Conservation (phyloP, 257 asterid genomes). For the Primulina eburnea region DNA sequence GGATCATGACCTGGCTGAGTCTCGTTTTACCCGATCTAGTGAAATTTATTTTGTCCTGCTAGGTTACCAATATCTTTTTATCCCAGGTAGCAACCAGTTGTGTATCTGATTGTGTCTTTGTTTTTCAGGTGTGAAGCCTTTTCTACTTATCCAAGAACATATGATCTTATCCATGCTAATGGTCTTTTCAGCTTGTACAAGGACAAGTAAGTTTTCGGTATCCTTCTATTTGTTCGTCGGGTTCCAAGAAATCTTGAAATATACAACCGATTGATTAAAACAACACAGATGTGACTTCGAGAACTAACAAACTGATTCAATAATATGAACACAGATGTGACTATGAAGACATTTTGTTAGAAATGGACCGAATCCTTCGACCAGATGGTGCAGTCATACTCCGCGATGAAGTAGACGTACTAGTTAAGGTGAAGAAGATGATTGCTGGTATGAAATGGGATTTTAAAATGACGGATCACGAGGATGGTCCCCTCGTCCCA, state of each 20-base stretch:
- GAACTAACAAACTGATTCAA: background rate
- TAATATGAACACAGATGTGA: conserved; percentile 50
- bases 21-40: background rate
- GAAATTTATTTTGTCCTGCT: background rate
- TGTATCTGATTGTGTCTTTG: conserved; percentile 10
- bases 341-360: conserved; percentile 81
- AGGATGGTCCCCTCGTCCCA: conserved; percentile 87
- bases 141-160: conserved; percentile 94
- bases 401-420: conserved; percentile 82
- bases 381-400: conserved; percentile 96
- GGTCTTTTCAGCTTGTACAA: conserved; percentile 85
- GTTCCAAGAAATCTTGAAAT: background rate
- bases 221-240: conserved; percentile 1
- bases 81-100: background rate
- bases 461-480: conserved; percentile 82
- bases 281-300: conserved; percentile 58
- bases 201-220: conserved; percentile 59
- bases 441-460: conserved; percentile 77
- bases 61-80: background rate
- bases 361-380: conserved; percentile 89
- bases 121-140: conserved; percentile 84
- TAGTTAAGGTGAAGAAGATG: conserved; percentile 74
- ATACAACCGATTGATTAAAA: background rate
- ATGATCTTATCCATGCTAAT: conserved; percentile 89
- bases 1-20: background rate